Conservation (phyloP, 805 yeast genomes). For the Priceomyces castillae region DNA sequence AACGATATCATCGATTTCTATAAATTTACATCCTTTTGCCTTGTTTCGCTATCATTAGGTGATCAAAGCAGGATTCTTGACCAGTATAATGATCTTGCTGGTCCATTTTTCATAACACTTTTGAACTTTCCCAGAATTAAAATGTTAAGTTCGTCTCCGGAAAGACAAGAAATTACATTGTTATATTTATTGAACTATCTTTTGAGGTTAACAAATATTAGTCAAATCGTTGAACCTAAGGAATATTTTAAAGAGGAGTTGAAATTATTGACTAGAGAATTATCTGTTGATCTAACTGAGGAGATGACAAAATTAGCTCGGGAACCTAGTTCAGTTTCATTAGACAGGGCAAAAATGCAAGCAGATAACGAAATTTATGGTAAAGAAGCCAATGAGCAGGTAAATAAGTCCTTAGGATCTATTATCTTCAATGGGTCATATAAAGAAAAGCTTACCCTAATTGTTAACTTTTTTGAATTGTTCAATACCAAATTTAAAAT, state of each 20-base stretch:
- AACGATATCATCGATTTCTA: conserved; percentile 23
- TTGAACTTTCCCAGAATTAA: conserved; percentile 21
- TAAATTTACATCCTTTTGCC: conserved; percentile 27
- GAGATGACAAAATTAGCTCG: conserved; percentile 26
- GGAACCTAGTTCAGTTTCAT: conserved; percentile 10
- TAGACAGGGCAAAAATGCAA: conserved; percentile 19
- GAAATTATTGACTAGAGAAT: conserved; percentile 16
- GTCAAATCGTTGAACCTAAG: conserved; percentile 14
- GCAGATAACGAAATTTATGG: conserved; percentile 8
- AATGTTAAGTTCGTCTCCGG: conserved; percentile 5
- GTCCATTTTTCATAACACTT: conserved; percentile 22
- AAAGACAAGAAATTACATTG: conserved; percentile 31
- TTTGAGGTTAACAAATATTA: conserved; percentile 16
- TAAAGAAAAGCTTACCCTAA: conserved; percentile 24
- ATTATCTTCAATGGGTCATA: conserved; percentile 27
- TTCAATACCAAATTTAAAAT: conserved; percentile 11
- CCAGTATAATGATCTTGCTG: conserved; percentile 16
- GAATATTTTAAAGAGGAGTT: conserved; percentile 16
- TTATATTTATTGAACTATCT: conserved; percentile 25
- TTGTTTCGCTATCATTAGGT: conserved; percentile 19
- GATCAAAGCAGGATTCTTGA: conserved; percentile 7
- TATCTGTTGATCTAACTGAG: conserved; percentile 19
- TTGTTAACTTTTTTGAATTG: conserved; percentile 18
- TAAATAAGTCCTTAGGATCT: conserved; percentile 17
- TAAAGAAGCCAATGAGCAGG: conserved; percentile 1